Percentiles rank a stretch among this genome's conserved stretches.
Conservation (phyloP, 192 early-diverging fungal genomes). For the Geosiphon pyriformis region DNA sequence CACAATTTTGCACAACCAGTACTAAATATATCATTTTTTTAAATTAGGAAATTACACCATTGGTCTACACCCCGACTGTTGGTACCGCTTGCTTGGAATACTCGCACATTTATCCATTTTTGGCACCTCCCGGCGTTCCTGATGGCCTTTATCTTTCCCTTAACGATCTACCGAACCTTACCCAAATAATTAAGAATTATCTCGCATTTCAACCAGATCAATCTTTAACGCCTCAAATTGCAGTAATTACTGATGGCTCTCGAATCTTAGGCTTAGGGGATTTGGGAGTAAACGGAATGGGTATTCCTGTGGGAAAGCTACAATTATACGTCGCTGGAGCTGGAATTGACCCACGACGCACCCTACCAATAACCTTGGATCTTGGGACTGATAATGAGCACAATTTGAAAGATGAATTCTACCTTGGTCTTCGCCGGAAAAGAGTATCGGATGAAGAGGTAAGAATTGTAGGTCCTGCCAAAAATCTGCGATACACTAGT, state of each 20-base stretch:
- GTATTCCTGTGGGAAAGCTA: constrained; percentile 93
- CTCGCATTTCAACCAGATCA: constrained; percentile 53
- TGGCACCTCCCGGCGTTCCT: constrained; percentile 64
- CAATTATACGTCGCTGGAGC: constrained; percentile 84
- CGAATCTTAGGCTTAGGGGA: constrained; percentile 94
- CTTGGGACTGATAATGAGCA: constrained; percentile 85
- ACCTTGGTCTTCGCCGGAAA: constrained; percentile 73
- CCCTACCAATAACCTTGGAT: constrained; percentile 89
- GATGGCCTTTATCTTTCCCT: constrained; percentile 88
- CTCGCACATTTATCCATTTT: constrained; percentile 82
- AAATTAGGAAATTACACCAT: constrained; percentile 62
- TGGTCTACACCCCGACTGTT: constrained; percentile 84
- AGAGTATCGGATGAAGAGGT: constrained; percentile 54
- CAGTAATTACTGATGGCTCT: constrained; percentile 94
- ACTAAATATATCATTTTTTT: background rate
- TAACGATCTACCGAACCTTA: constrained; percentile 67
- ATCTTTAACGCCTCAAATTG: constrained; percentile 63
- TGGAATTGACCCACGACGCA: constrained; percentile 79
- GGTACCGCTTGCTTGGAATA: constrained; percentile 81
- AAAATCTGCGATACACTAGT: background rate
- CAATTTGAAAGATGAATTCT: constrained; percentile 81
- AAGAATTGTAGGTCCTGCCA: background rate
- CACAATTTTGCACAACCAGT: background rate
- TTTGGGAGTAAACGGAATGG: constrained; percentile 92
- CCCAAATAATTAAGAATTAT: constrained; percentile 76